Evolutionary conservation across 2,329 filamentous ascomycete genomes (phyloP), one percentile per base, ranked within the genome.

Genomic region (Aspergillus fumigatiaffinis): DNA sequence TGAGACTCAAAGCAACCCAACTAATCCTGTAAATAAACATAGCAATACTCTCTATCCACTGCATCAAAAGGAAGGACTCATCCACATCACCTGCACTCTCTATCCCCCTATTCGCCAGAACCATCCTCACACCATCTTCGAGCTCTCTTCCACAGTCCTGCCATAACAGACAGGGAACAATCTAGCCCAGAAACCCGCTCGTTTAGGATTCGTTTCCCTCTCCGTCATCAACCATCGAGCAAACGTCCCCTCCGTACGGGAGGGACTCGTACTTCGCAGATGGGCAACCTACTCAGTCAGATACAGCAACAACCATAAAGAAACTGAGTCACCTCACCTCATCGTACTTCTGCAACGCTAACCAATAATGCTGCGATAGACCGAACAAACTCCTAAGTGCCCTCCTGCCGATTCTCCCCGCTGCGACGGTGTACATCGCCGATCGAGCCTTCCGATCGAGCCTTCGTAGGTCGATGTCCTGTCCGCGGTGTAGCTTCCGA

Each of bases 81-180:
- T 35, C 32, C 17, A 17, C 50, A 38, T 17, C 21, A 42, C 12
- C 20, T 10, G 3, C 28, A 50, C 42, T 3, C 46, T 25, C 29
- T 50, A 21, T 10, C 21, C 21, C 17, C 26, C 14, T 32, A 1
- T 4, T 6, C 29, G n/a, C 48, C 9, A 42, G 21, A 20, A 48
- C 17, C 35, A 53, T 60, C 10, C 23, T 23, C 58, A 71, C 32
- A 66, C 63, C 42, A 69, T 63, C 28, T 55, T 52, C 25, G 68
- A 58, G 42, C 66, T 71, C 60, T 71, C 58, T 23, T 71, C 60
- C 7, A 72, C 65, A 25, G 63, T 66, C 48, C 68, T 66, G 12
- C 63, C 64, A 58, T 72, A 70, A 60, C 71, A 74, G 32, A 73
- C 44, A 12, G 68, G 71, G 57, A 71, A 74, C 50, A 74, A 56